These are phyloP conservation scores for Kwoniella pini DNA, from an alignment of 768 basidiomycete species.

Conservation along the genomic window DNA sequence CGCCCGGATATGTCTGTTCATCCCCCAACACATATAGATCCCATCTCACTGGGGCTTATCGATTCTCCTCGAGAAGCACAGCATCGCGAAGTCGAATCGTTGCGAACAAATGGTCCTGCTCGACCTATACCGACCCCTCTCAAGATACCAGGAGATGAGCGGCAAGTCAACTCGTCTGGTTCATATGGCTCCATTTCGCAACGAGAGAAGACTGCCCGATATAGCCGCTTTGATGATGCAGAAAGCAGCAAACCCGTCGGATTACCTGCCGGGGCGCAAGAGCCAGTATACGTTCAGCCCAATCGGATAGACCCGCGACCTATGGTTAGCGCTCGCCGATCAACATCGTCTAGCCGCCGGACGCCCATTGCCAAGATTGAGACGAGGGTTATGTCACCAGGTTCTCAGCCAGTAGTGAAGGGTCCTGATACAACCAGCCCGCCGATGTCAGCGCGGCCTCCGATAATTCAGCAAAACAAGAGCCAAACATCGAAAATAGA, in stretches of 20 bases:
- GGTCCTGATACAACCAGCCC: not conserved
- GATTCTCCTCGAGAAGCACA: too few species aligned
- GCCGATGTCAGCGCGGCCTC: not conserved
- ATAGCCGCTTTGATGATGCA: constrained; percentile 26
- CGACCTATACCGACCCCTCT: constrained; percentile 6
- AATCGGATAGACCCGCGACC: not conserved
- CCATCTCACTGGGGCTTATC: too few species aligned
- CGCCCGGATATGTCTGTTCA: too few species aligned
- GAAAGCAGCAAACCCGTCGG: not conserved
- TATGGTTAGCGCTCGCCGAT: constrained; percentile 22
- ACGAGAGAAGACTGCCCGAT: not conserved
- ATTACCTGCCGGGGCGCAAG: constrained; percentile 12
- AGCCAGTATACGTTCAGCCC: not conserved
- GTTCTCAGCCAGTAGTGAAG: not conserved
- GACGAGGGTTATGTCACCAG: not conserved
- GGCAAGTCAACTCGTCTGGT: too few species aligned
- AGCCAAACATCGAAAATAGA: not conserved
- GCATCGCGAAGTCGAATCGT: too few species aligned
- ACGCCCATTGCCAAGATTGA: constrained; percentile 8
- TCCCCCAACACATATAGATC: not conserved
- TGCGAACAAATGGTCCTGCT: too few species aligned
- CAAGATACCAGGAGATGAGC: not conserved
- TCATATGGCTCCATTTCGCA: not conserved
- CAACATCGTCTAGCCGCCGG: constrained; percentile 19
- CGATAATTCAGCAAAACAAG: not conserved